Percentiles rank a stretch among this genome's conserved stretches.
These are phyloP conservation scores for Corylus heterophylla DNA, from an alignment of 306 rosid species.

Conservation along the genomic window DNA sequence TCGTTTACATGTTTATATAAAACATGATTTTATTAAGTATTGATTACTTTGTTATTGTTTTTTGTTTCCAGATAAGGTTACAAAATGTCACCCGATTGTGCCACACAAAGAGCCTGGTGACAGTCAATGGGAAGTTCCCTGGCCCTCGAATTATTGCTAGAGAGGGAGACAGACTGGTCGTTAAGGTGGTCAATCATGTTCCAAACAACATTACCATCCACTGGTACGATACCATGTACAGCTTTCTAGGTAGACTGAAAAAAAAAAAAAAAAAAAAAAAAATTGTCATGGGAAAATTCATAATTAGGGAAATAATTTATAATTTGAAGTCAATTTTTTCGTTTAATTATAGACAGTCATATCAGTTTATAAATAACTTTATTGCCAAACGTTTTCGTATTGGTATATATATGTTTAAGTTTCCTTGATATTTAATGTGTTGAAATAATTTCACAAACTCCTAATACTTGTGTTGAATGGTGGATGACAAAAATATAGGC, in stretches of 20 bases:
- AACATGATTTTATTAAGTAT: background rate
- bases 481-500: constrained; percentile 46
- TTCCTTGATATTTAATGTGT: background rate
- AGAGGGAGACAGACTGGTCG: constrained; percentile 69
- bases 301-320: too few relatives aligned
- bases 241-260: too few relatives aligned
- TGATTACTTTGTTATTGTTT: background rate
- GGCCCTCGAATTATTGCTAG: constrained; percentile 65
- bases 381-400: too few relatives aligned
- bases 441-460: background rate
- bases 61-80: constrained; percentile 44
- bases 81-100: constrained; percentile 59
- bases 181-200: constrained; percentile 71
- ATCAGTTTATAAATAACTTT: too few relatives aligned
- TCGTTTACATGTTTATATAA: background rate
- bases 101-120: constrained; percentile 54
- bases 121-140: constrained; percentile 67
- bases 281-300: too few relatives aligned
- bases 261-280: too few relatives aligned
- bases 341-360: too few relatives aligned
- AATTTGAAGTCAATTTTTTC: too few relatives aligned
- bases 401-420: too few relatives aligned
- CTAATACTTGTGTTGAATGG: constrained; percentile 2
- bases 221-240: constrained; percentile 42
- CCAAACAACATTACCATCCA: constrained; percentile 59